Evolutionary conservation across 2,329 filamentous ascomycete species (phyloP), one percentile per base, ranked within the genome.

Genomic region (Aspergillus carbonarius): DNA sequence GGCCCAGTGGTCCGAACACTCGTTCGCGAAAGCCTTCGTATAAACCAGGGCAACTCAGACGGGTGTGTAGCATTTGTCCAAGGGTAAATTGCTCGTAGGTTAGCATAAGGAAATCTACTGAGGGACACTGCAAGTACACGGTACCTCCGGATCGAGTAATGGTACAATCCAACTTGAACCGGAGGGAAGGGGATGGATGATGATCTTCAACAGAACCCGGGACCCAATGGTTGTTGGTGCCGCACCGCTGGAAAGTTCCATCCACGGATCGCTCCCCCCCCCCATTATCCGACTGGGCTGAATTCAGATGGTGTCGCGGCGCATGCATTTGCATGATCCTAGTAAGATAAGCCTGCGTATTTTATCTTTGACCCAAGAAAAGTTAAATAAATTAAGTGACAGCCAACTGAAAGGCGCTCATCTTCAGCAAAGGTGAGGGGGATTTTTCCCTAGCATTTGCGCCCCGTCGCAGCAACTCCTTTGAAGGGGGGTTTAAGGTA

Each of bases 201-300:
- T 57, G 65, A 66, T 66, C 65, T 54, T 65, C 62, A 61, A 44
- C 37, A 54, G 54, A 54, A 60, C 35, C 56, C 54, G 64, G 59
- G 61, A 63, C 51, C 71, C 71, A 73, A 73, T 72, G 53, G 53
- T 54, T 60, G 58, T 35, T 46, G 55, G 67, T 69, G 58, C 71
- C 71, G 66, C 57, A 58, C 50, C 54, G 62, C 64, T 69, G 71
- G 71, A 67, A 69, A 68, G 62, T 54, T 34, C 40, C 54, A 57
- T 55, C 62, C 59, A 62, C 62, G 59, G 57, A 48, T 61, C 54
- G 46, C 32, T 57, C 52, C 48, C 54, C n/a, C n/a, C 44, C 44
- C 48, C 47, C 52, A 61, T 54, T 59, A 61, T 60, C 63, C 60
- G 57, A 59, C 48, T 60, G 59, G 55, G 58, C 59, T 59, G 55